phyloP scores from a whole-genome alignment of 345 rosid species.

The Dipteronia sinensis region DNA sequence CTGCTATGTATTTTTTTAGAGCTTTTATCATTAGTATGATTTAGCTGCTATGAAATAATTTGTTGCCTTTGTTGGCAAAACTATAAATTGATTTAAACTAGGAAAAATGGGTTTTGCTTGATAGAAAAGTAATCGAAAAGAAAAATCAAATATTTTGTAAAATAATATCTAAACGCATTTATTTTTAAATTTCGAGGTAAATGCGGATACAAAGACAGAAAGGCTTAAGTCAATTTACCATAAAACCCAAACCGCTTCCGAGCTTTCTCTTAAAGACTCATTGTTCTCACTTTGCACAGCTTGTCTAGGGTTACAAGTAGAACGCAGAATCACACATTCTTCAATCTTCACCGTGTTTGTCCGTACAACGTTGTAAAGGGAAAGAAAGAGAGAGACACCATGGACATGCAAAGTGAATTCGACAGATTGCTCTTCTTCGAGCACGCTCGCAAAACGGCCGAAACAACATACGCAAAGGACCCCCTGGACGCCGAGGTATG shows the following conservation, averaged over 20 bases:
- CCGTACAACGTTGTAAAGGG: not conserved
- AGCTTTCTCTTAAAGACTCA: not conserved
- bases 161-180: not conserved
- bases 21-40: too few species aligned
- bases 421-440: slow-evolving; percentile 75
- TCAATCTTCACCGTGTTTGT: not conserved
- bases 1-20: too few species aligned
- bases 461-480: slow-evolving; percentile 54
- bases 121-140: too few species aligned
- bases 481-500: slow-evolving; percentile 84
- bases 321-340: not conserved
- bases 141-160: not conserved
- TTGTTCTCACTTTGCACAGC: not conserved
- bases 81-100: too few species aligned
- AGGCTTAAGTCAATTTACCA: not conserved
- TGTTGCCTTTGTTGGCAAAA: too few species aligned
- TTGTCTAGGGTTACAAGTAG: not conserved
- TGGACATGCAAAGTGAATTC: slow-evolving; percentile 71
- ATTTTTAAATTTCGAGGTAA: not conserved
- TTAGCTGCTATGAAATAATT: too few species aligned
- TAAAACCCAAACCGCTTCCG: not conserved
- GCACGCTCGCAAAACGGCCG: slow-evolving; percentile 76
- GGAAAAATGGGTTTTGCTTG: too few species aligned
- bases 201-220: not conserved
- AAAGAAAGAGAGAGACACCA: slow-evolving; percentile 23